Percentiles rank a stretch among this genome's conserved stretches.
These are phyloP conservation scores for Xylariaceae sp. DNA, from an alignment of 2,329 filamentous ascomycete species.

Conservation along the genomic window DNA sequence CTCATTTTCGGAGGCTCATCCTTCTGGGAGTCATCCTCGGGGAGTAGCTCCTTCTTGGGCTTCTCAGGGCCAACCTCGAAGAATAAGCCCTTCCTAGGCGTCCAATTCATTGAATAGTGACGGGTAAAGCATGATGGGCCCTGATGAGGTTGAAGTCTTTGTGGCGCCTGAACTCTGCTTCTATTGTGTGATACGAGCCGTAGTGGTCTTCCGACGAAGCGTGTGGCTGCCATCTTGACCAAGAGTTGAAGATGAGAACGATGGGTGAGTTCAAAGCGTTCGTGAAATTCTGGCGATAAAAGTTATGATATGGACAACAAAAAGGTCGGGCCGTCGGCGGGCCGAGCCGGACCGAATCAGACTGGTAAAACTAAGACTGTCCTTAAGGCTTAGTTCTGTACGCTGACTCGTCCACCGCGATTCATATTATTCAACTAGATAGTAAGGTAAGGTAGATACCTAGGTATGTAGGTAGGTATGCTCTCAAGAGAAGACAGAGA, in stretches of 20 bases:
- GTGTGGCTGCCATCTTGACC: neutral
- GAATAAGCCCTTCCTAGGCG: no score
- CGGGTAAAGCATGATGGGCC: neutral
- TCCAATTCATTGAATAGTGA: neutral
- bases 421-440: no score
- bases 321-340: neutral
- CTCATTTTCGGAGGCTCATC: no score
- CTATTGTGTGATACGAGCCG: neutral
- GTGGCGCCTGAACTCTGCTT: neutral
- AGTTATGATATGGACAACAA: neutral
- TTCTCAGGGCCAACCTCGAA: neutral
- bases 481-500: no score
- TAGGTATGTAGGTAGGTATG: no score
- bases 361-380: no score
- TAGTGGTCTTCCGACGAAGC: neutral
- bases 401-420: no score
- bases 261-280: neutral
- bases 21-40: neutral
- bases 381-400: no score
- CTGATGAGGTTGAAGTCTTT: neutral
- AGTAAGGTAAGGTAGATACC: no score
- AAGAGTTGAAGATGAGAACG: neutral
- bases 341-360: neutral
- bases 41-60: neutral
- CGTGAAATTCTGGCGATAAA: neutral